Conservation (phyloP, 129 eudicot species). For the Flaveria linearis region DNA sequence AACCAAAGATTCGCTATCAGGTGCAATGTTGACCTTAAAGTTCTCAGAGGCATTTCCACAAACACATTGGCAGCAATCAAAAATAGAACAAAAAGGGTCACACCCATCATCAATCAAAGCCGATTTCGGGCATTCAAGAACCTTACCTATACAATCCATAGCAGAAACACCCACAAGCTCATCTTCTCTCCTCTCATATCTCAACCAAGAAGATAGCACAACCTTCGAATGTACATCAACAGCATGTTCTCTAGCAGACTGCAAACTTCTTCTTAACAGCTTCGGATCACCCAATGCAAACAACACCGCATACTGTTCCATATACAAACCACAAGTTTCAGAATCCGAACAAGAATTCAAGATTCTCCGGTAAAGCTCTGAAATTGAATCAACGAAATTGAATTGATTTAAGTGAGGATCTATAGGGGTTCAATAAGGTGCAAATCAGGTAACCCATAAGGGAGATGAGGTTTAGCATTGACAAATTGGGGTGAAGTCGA, state of each 20-base stretch:
- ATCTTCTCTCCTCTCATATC: slow-evolving; percentile 68
- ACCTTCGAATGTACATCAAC: slow-evolving; percentile 53
- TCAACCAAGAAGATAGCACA: slow-evolving; percentile 60
- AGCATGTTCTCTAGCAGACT: slow-evolving; percentile 60
- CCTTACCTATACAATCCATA: slow-evolving; percentile 57
- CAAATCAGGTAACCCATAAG: slow-evolving; percentile 51
- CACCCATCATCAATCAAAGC: slow-evolving; percentile 44
- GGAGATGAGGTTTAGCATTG: slow-evolving; percentile 30
- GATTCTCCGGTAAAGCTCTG: slow-evolving; percentile 44
- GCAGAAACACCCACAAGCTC: slow-evolving; percentile 61
- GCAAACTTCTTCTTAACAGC: slow-evolving; percentile 57
- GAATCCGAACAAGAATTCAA: neutral
- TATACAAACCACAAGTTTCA: slow-evolving; percentile 35
- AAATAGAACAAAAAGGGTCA: slow-evolving; percentile 43
- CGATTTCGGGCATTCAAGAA: slow-evolving; percentile 61
- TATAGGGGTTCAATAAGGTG: slow-evolving; percentile 49
- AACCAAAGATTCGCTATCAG: neutral
- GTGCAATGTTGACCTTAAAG: neutral
- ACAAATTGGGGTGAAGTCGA: slow-evolving; percentile 13
- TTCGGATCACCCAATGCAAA: slow-evolving; percentile 58
- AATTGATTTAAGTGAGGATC: slow-evolving; percentile 42
- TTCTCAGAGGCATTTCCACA: slow-evolving; percentile 24
- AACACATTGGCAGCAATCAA: slow-evolving; percentile 48
- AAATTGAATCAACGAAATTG: slow-evolving; percentile 49
- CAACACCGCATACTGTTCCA: slow-evolving; percentile 55